Conservation (phyloP, 1,139 yeast species). For the Candida gigantensis region DNA sequence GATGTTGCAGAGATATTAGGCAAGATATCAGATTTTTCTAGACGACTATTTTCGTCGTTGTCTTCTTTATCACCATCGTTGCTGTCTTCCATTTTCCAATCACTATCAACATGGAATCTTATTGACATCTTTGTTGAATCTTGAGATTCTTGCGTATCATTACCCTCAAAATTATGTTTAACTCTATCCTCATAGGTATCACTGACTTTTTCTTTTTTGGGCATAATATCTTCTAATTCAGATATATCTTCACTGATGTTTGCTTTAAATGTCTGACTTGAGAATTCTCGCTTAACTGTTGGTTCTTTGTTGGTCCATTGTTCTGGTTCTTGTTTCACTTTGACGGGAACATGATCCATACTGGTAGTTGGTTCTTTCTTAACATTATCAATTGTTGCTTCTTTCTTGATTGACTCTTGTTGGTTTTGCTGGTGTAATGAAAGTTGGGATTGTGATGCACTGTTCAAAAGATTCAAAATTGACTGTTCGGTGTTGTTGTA, state of each 20-base stretch:
- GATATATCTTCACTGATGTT: neutral
- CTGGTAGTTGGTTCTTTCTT: neutral
- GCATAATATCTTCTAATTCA: neutral
- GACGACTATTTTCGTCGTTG: slow-evolving; percentile 28
- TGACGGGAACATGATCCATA: neutral
- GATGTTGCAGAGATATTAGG: slow-evolving; percentile 14
- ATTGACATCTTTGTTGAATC: slow-evolving; percentile 29
- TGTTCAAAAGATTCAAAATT: slow-evolving; percentile 40
- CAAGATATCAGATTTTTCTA: slow-evolving; percentile 13
- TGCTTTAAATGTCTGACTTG: neutral
- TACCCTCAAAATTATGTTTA: neutral
- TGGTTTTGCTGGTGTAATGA: slow-evolving; percentile 1
- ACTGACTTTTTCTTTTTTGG: slow-evolving; percentile 2
- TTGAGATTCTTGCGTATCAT: slow-evolving; percentile 17
- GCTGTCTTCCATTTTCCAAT: slow-evolving; percentile 46
- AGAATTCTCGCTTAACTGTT: neutral
- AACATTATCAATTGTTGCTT: slow-evolving; percentile 1
- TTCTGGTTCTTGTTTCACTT: slow-evolving; percentile 2
- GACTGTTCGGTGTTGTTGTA: slow-evolving; percentile 45
- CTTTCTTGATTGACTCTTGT: slow-evolving; percentile 2
- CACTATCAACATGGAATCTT: slow-evolving; percentile 37
- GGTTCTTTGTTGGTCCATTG: slow-evolving; percentile 3
- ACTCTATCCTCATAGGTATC: neutral
- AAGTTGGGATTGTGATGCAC: slow-evolving; percentile 16
- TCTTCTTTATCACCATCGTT: slow-evolving; percentile 48